Conservation (phyloP, 106 monocot species). For the Dioscorea alata region DNA sequence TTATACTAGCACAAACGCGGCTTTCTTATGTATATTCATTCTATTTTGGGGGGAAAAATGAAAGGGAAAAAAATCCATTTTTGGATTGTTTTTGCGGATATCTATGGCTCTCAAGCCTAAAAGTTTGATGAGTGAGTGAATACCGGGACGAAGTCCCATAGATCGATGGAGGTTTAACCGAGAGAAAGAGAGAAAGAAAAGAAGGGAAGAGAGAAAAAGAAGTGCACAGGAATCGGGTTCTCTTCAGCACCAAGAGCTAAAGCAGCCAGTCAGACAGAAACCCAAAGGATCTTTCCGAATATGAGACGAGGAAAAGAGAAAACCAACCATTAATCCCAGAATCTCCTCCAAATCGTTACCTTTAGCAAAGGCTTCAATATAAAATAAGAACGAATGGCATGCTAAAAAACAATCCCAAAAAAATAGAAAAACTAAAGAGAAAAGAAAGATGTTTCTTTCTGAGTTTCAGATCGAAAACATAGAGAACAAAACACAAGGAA, state of each 20-base stretch:
- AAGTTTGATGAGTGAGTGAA: neutral
- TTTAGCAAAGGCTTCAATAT: neutral
- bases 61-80: neutral
- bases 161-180: neutral
- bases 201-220: neutral
- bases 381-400: neutral
- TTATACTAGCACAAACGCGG: neutral
- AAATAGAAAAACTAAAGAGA: neutral
- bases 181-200: neutral
- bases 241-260: neutral
- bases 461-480: neutral
- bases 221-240: slow-evolving; percentile 12
- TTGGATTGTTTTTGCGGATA: too few relatives aligned
- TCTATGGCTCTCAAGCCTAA: too few relatives aligned
- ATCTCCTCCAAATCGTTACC: neutral
- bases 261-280: neutral
- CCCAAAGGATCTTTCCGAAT: slow-evolving; percentile 3
- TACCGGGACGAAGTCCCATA: neutral
- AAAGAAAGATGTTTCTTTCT: neutral
- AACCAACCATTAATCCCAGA: neutral
- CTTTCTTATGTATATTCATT: neutral
- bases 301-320: too few relatives aligned
- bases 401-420: neutral
- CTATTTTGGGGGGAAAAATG: neutral
- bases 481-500: neutral